Evolutionary conservation across 805 yeast genomes (phyloP), one percentile per base, ranked within the genome.

Genomic region (Helenozyma rhizophorensis): DNA sequence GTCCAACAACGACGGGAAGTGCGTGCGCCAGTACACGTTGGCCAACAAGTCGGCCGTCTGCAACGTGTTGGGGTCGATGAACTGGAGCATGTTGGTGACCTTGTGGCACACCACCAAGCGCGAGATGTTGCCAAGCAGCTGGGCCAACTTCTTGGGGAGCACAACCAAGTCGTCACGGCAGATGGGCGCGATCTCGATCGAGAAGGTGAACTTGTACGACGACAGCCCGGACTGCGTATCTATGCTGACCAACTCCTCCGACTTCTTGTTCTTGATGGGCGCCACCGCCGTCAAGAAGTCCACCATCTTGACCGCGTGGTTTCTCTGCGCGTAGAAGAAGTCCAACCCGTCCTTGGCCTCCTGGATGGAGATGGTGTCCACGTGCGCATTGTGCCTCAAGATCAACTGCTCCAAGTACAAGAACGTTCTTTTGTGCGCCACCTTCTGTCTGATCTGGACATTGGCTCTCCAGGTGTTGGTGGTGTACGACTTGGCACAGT

Each of bases 401-500:
- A 93, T 93, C 60, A 94, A 72, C 66, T 93, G 99, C 68, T 93
- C 99, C 50, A 93, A 75, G 54, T 86, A 93, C 58, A 90, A 74
- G 60, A 93, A 90, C 7, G 99, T 93, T 72, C 96, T 82, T 67
- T 93, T 93, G 62, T 93, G 98, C 12, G 86, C 78, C 23, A 93
- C 98, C 58, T 94, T 93, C 64, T 93, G 99, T 67, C 99, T 82
- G 50, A 94, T 83, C 68, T 93, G 99, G 23, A 94, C 95, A 18
- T 90, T 78, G 21, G 99, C 97, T 62, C 93, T 83, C 98, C 98
- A 93, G 4, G 97, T 94, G 61, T 93, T 87, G 17, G 94, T 83
- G 21, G 99, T 93, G 54, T 83, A 93, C 1, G 96, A 83, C 60
- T 87, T 89, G 34, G 97, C 98, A 78, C 99, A 93, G 65, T 90